These are phyloP conservation scores for Lachnellula willkommii DNA, from an alignment of 2,329 filamentous ascomycete genomes.

Conservation along the genomic window DNA sequence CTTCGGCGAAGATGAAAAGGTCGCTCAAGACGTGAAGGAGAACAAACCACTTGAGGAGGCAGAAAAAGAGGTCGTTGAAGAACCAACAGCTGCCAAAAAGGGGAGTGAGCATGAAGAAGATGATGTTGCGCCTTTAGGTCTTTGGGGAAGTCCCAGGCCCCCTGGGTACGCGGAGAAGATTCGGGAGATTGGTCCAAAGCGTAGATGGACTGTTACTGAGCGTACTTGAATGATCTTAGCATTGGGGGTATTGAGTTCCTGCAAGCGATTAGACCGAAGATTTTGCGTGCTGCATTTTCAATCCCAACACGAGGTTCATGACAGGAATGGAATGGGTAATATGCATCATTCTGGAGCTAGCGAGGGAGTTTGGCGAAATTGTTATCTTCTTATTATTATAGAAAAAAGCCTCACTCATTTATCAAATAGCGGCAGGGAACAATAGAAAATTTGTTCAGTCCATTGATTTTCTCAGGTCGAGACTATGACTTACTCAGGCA, in stretches of 20 bases:
- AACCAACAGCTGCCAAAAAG: not conserved
- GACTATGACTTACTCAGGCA: no score
- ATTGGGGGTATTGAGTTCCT: not conserved
- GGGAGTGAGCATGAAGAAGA: constrained; percentile 20
- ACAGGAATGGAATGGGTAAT: no score
- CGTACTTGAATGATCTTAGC: constrained; percentile 3
- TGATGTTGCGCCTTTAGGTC: constrained; percentile 35
- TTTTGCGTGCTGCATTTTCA: not conserved
- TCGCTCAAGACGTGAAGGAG: not conserved
- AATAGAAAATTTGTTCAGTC: no score
- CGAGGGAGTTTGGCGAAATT: no score
- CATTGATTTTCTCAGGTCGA: no score
- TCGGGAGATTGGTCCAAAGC: constrained; percentile 45
- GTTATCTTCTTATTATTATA: no score
- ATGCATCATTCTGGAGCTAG: no score
- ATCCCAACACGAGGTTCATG: no score
- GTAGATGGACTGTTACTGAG: constrained; percentile 53
- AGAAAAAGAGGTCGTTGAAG: not conserved
- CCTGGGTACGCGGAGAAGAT: constrained; percentile 42
- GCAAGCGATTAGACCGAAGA: not conserved
- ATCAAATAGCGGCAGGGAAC: no score
- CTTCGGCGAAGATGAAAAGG: constrained; percentile 38
- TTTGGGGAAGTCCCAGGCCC: constrained; percentile 43
- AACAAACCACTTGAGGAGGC: not conserved
- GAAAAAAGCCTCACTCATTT: no score